Evolutionary conservation across 2,329 filamentous ascomycete genomes (phyloP).

Genomic region (Penicillium sp.): DNA sequence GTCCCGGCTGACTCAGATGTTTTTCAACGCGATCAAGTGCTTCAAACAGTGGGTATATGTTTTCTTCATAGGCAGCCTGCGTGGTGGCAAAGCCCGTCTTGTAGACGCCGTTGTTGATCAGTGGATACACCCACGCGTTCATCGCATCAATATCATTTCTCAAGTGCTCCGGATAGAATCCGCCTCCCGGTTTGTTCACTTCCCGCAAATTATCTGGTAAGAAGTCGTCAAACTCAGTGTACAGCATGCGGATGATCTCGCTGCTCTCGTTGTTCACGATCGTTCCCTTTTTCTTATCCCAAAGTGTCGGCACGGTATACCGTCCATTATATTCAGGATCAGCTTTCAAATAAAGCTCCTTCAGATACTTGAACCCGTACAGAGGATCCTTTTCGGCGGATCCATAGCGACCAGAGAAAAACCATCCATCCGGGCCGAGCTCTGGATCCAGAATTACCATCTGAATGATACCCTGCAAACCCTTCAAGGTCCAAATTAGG

Average conservation of each 20-base stretch:
- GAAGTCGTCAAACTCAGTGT: conserved; percentile 69
- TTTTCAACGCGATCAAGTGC: conserved; percentile 70
- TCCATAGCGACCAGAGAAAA: conserved; percentile 66
- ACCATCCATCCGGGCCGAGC: conserved; percentile 61
- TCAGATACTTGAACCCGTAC: conserved; percentile 68
- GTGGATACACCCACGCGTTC: conserved; percentile 72
- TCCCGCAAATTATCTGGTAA: conserved; percentile 59
- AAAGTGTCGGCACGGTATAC: conserved; percentile 80
- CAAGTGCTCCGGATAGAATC: conserved; percentile 65
- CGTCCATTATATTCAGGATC: conserved; percentile 68
- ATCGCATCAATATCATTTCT: conserved; percentile 66
- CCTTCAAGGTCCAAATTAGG: conserved; percentile 51
- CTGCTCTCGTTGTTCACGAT: conserved; percentile 88
- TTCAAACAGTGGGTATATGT: conserved; percentile 66
- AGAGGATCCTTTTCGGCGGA: conserved; percentile 63
- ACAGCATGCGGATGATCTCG: conserved; percentile 84
- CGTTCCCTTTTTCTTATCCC: conserved; percentile 69
- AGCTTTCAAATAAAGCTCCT: conserved; percentile 71
- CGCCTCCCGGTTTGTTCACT: conserved; percentile 48
- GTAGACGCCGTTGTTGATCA: conserved; percentile 56
- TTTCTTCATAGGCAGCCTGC: conserved; percentile 72
- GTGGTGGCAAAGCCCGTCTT: conserved; percentile 73
- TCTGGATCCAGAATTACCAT: conserved; percentile 44
- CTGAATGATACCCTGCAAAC: conserved; percentile 51
- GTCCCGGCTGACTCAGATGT: conserved; percentile 54